Base-by-base conservation (phyloP, 140 eudicot genomes). In the Artemisia princeps region DNA sequence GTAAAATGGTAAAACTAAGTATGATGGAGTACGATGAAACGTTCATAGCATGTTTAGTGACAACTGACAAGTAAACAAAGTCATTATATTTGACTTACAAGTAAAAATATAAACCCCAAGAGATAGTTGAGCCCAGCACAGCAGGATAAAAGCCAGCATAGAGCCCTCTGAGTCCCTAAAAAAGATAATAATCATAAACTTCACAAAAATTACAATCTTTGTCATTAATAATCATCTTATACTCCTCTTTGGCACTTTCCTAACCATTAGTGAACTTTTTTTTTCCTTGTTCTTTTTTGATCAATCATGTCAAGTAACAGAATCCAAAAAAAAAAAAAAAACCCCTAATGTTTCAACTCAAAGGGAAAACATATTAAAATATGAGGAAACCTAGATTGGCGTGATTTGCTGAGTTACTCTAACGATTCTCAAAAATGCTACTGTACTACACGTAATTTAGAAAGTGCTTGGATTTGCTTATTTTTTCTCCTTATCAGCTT, bases 91-190 rank as follows among this genome's bases (percentile, higher is more conserved):
- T 52, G 28, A 17, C 96, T 88, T 82, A 92, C 98, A 92, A 92
- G 86, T 62, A 92, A 82, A 92, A 92, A 73, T 88, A 92, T 65
- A 92, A 72, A 64, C 89, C 98, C 98, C 98, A 92, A 28, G 98
- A 92, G 71, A 92, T 62, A 55, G 98, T 85, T 49, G 98, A 92
- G 63, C 98, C 98, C 14, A 92, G 87, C 45, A 88, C 92, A 17
- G 96, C 96, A 60, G 98, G 98, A 74, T 77, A 86, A 72, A 88
- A 88, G 49, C 98, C 98, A 19, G 87, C 95, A 78, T 92, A 92
- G 61, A 92, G 84, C 61, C 98, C 98, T 81, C 90, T 70, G 55
- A 86, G 65, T 49, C 98, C 96, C 98, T 92, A 89, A 60, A 26
- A 71, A 72, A 55, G 0, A 19, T 51, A 50, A 26, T 59, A 59